Percentiles rank a stretch among this genome's conserved stretches.
phyloP scores from a whole-genome alignment of 495 filamentous ascomycete genomes.

The Evernia prunastri region DNA sequence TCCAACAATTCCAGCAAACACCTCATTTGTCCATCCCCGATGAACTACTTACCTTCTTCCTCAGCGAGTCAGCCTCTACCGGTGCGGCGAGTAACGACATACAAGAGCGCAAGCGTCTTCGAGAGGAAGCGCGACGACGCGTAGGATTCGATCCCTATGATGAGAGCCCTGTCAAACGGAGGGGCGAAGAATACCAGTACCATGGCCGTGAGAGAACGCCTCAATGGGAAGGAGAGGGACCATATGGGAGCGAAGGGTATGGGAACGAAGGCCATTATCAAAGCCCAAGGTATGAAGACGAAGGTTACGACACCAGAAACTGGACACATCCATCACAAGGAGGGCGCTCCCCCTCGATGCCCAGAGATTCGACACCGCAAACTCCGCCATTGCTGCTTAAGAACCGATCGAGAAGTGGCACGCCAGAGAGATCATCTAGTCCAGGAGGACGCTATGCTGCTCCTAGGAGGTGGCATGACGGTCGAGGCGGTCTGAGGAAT shows the following conservation, averaged over 20 bases:
- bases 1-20: constrained; percentile 96
- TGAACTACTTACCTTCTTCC: constrained; percentile 89
- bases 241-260: constrained; percentile 2
- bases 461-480: constrained; percentile 9
- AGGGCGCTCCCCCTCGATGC: constrained; percentile 1
- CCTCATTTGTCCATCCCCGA: constrained; percentile 93
- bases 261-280: not conserved
- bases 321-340: constrained; percentile 9
- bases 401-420: constrained; percentile 34
- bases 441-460: constrained; percentile 5
- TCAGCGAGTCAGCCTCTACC: constrained; percentile 68
- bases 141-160: constrained; percentile 92
- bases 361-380: constrained; percentile 13
- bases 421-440: constrained; percentile 27
- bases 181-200: constrained; percentile 57
- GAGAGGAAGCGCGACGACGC: constrained; percentile 62
- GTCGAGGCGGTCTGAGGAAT: constrained; percentile 7
- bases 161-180: constrained; percentile 59
- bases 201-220: constrained; percentile 19
- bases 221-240: constrained; percentile 1
- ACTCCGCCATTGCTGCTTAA: constrained; percentile 16
- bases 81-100: constrained; percentile 67
- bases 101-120: constrained; percentile 61
- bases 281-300: constrained; percentile 19
- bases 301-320: constrained; percentile 21